These are phyloP conservation scores for Helotiales sp. DNA, from an alignment of 2,329 filamentous ascomycete species.

Conservation along the genomic window DNA sequence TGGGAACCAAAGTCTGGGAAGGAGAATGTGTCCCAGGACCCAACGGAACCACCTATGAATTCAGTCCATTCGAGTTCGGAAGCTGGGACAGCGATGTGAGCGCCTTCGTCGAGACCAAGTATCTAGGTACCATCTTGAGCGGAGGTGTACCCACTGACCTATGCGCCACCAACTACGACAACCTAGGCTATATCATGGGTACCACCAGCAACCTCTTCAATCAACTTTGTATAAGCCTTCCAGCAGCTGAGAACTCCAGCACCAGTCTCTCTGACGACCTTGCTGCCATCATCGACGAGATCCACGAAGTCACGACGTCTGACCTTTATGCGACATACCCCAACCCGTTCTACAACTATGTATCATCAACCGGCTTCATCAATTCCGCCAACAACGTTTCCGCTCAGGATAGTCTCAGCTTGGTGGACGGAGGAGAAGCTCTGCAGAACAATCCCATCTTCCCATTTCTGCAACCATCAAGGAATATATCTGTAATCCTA, in stretches of 20 bases:
- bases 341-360: conserved; percentile 60
- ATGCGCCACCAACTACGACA: conserved; percentile 49
- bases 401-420: conserved; percentile 36
- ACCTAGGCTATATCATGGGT: conserved; percentile 47
- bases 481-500: conserved; percentile 62
- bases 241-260: conserved; percentile 18
- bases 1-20: conserved; percentile 37
- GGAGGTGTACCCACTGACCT: conserved; percentile 43
- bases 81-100: conserved; percentile 59
- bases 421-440: conserved; percentile 48
- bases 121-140: conserved; percentile 59
- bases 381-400: conserved; percentile 43
- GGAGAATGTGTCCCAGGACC: conserved; percentile 38
- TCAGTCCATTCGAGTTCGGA: conserved; percentile 67
- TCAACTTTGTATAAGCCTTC: conserved; percentile 16
- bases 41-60: conserved; percentile 65
- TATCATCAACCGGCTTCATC: conserved; percentile 20
- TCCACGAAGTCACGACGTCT: conserved; percentile 32
- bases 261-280: conserved; percentile 24
- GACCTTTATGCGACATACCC: conserved; percentile 50
- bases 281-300: conserved; percentile 33
- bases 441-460: conserved; percentile 48
- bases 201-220: conserved; percentile 45
- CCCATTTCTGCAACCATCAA: conserved; percentile 47
- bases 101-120: conserved; percentile 60